A percentile compares a stretch with the other conserved stretches of the same genome.
phyloP scores from a whole-genome alignment of 2,329 filamentous ascomycete species.

The Ophiostoma sp. region DNA sequence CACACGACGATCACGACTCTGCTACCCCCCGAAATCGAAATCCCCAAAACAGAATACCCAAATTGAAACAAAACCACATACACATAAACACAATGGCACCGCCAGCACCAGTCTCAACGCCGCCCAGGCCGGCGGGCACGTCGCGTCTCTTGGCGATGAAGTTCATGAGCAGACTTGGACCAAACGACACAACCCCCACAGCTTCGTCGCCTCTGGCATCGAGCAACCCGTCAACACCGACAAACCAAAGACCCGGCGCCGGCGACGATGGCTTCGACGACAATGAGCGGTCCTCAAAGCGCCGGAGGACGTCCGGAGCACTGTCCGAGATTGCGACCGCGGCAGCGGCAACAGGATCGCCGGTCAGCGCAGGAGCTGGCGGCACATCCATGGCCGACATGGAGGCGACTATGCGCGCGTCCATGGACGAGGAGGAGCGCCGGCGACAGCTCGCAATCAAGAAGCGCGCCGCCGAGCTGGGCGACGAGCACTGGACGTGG shows the following conservation, averaged over 20 bases:
- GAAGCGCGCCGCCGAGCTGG: conserved; percentile 54
- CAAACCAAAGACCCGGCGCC: neutral
- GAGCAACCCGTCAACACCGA: conserved; percentile 38
- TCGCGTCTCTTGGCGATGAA: conserved; percentile 90
- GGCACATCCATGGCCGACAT: conserved; percentile 39
- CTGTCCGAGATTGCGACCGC: neutral
- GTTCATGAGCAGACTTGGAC: conserved; percentile 88
- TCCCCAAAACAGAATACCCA: no score
- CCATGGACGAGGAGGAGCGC: conserved; percentile 60
- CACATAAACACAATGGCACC: conserved; percentile 17
- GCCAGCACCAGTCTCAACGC: conserved; percentile 30
- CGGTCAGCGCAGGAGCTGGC: conserved; percentile 30
- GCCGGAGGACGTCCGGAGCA: conserved; percentile 45
- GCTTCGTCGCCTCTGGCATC: conserved; percentile 26
- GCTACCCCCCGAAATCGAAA: no score
- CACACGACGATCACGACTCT: neutral
- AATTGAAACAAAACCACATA: no score
- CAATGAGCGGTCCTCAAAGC: conserved; percentile 52
- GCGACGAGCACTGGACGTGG: conserved; percentile 72
- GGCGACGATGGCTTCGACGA: conserved; percentile 12
- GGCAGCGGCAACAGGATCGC: conserved; percentile 33
- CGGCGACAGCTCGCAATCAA: conserved; percentile 58
- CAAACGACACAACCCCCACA: conserved; percentile 42
- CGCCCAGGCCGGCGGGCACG: conserved; percentile 51
- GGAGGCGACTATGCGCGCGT: conserved; percentile 57